Conservation (phyloP, 148 eudicot genomes). For the Hydrangea macrophylla region DNA sequence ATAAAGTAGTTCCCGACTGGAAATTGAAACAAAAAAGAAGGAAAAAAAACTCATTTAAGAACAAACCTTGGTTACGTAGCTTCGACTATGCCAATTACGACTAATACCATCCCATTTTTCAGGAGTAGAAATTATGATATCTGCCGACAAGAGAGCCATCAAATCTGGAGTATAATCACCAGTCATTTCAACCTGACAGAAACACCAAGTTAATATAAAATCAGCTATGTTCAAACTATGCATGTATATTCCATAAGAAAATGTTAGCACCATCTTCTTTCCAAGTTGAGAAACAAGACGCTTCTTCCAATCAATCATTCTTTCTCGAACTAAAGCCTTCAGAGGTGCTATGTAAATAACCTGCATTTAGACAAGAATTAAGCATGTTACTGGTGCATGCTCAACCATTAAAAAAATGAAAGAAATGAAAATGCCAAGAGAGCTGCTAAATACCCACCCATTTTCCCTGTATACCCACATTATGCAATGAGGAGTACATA, state of each 20-base stretch:
- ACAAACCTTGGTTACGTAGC: conserved; percentile 86
- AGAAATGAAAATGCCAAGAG: too few relatives aligned
- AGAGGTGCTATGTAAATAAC: conserved; percentile 97
- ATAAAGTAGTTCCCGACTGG: neutral
- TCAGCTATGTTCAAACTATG: neutral
- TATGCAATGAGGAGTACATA: too few relatives aligned
- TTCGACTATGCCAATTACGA: conserved; percentile 95
- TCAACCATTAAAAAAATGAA: too few relatives aligned
- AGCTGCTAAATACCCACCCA: too few relatives aligned
- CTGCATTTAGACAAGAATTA: conserved; percentile 31
- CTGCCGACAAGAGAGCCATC: conserved; percentile 87
- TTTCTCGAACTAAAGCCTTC: conserved; percentile 96
- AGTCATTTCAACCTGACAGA: conserved; percentile 93
- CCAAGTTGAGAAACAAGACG: conserved; percentile 87
- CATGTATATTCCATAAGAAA: conserved; percentile 3
- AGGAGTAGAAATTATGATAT: conserved; percentile 95
- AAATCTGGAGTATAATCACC: conserved; percentile 96
- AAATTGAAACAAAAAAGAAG: neutral
- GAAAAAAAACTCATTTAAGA: too few relatives aligned
- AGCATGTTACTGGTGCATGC: neutral
- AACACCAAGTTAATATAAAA: conserved; percentile 10
- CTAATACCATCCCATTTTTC: conserved; percentile 99
- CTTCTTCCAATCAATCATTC: conserved; percentile 93
- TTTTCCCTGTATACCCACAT: too few relatives aligned
- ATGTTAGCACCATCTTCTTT: conserved; percentile 69